These are phyloP conservation scores for Pinus albicaulis DNA, from an alignment of 75 land plant genomes.

Conservation along the genomic window DNA sequence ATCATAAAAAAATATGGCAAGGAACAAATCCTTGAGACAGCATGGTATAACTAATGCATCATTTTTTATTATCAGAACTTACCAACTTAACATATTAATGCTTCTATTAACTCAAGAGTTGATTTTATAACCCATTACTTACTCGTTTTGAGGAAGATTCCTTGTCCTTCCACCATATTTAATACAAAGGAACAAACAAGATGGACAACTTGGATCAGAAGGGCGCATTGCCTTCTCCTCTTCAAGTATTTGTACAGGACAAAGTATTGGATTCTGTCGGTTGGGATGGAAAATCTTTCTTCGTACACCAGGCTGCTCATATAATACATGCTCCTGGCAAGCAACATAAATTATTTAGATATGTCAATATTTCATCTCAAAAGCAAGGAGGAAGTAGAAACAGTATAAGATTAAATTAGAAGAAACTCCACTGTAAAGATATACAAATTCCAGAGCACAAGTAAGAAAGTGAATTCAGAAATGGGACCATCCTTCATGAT, in stretches of 20 bases:
- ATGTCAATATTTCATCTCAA: too few species aligned
- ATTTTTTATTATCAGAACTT: too few species aligned
- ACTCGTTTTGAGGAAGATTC: slow-evolving; percentile 56
- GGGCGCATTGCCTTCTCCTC: slow-evolving; percentile 52
- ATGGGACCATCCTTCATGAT: too few species aligned
- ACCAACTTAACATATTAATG: too few species aligned
- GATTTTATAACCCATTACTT: slow-evolving; percentile 5
- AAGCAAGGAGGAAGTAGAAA: too few species aligned
- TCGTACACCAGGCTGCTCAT: slow-evolving; percentile 37
- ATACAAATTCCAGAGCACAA: too few species aligned
- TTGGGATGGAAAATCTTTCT: slow-evolving; percentile 39
- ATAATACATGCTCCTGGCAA: slow-evolving; percentile 38
- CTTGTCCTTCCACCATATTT: slow-evolving; percentile 57
- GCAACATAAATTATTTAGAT: neutral
- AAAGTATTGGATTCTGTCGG: slow-evolving; percentile 32
- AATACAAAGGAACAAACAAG: slow-evolving; percentile 45
- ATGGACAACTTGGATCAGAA: slow-evolving; percentile 37
- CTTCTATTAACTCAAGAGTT: neutral
- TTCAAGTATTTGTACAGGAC: slow-evolving; percentile 46
- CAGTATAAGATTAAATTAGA: too few species aligned
- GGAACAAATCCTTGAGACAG: too few species aligned
- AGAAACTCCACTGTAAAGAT: too few species aligned
- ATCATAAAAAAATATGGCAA: too few species aligned
- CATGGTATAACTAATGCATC: too few species aligned
- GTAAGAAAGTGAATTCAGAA: too few species aligned